Evolutionary conservation across 768 basidiomycete species (phyloP), one percentile per base, ranked within the genome.

Genomic region (Macrocybe gigantea): DNA sequence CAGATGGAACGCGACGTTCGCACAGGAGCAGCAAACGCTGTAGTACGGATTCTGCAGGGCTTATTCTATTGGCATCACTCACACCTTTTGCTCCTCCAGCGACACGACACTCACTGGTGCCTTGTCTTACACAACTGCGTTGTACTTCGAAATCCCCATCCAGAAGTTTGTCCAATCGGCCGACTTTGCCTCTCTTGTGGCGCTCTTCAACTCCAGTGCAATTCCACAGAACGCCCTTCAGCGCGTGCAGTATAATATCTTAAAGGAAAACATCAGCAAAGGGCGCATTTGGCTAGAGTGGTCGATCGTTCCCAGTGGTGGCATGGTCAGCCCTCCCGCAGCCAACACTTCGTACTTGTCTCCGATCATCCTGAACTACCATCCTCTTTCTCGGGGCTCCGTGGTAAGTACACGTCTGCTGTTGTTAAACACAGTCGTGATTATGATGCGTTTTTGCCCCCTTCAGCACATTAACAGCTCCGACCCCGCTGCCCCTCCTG

Each of bases 401-500:
- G 53, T 56, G 9, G 22, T 22, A 22, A 22, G 22, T 22, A 22
- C 22, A 22, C 1, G 22, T 22, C 22, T 22, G 22, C 22, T 22
- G 22, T 4, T 22, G 22, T 22, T 22, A 1, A 22, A 22, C 22
- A 22, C 22, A 22, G 22, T 22, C 22, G 22, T 22, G 22, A 22
- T 22, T 22, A 22, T 4, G 22, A 22, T 22, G 22, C 22, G 22
- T 22, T 22, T 22, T 22, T 22, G 4, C 22, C 4, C 22, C 22
- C 2, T 22, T 22, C 22, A 22, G 22, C 56, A 55, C 35, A 59
- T 62, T 39, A 53, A 52, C 45, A 52, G 51, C 38, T 45, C 49
- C 11, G 53, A 62, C 38, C 60, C 57, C 14, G 45, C 47, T 38
- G 52, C 53, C 5, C 12, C 38, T 12, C 54, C 59, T 11, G 39